These are phyloP conservation scores for Dentipellis fragilis DNA, from an alignment of 768 basidiomycete genomes.

Conservation along the genomic window DNA sequence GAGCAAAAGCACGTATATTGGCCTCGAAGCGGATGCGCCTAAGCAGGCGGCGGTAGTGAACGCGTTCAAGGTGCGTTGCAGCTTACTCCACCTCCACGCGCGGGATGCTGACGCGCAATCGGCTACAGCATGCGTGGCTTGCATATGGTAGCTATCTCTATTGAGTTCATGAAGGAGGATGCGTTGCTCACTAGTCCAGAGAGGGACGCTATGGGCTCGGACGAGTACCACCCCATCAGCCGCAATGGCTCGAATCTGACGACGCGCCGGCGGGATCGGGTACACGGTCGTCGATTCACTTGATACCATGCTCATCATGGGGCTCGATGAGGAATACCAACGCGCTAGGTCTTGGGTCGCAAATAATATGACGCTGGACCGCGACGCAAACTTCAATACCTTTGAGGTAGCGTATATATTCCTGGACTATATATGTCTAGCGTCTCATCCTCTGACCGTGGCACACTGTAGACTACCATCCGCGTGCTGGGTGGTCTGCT, in stretches of 20 bases:
- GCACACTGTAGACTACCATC: conserved; percentile 81
- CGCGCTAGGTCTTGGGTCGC: conserved; percentile 77
- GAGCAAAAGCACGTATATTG: conserved; percentile 8
- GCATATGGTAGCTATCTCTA: conserved; percentile 58
- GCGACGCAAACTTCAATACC: conserved; percentile 75
- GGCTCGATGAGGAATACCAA: conserved; percentile 65
- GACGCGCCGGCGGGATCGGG: conserved; percentile 65
- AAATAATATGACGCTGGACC: conserved; percentile 59
- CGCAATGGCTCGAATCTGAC: conserved; percentile 72
- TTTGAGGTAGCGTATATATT: conserved; percentile 57
- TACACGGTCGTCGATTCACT: conserved; percentile 85
- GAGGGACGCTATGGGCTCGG: conserved; percentile 81
- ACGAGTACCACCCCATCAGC: conserved; percentile 86
- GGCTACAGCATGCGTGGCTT: conserved; percentile 66
- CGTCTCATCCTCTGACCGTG: no score
- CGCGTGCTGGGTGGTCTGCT: conserved; percentile 86
- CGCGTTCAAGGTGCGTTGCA: conserved; percentile 61
- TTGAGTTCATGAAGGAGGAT: conserved; percentile 3
- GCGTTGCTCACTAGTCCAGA: conserved; percentile 35
- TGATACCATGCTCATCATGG: conserved; percentile 84
- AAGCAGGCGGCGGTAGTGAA: conserved; percentile 64
- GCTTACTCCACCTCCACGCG: background rate
- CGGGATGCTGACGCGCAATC: conserved; percentile 6
- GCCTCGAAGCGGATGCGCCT: conserved; percentile 42
- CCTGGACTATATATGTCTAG: no score